Evolutionary conservation across 371 early-diverging fungal genomes (phyloP).

Genomic region (Rhizopus sp.): DNA sequence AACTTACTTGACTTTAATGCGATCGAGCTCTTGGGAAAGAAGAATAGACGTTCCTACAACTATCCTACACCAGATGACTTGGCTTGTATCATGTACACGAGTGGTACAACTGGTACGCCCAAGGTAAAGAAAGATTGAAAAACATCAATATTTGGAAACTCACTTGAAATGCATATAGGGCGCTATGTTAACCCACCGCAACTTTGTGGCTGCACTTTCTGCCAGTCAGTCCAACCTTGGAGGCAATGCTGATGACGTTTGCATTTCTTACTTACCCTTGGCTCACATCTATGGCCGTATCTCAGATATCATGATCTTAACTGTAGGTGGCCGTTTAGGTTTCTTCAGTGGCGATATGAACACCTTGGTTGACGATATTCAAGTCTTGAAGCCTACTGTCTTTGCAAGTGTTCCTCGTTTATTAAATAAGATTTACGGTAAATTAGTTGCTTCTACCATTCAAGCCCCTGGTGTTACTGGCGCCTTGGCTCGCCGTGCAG

Average conservation of each 20-base stretch:
- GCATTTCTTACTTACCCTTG: constrained; percentile 81
- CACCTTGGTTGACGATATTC: constrained; percentile 83
- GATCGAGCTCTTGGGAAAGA: constrained; percentile 61
- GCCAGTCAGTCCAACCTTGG: constrained; percentile 27
- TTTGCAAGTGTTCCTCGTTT: constrained; percentile 92
- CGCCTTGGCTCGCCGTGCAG: constrained; percentile 60
- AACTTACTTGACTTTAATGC: constrained; percentile 59
- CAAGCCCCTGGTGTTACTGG: constrained; percentile 69
- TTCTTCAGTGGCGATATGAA: constrained; percentile 85
- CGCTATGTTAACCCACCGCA: constrained; percentile 53
- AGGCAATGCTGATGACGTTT: constrained; percentile 34
- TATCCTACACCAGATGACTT: constrained; percentile 61
- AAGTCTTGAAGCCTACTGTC: constrained; percentile 78
- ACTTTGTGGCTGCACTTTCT: constrained; percentile 48
- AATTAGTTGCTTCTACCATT: constrained; percentile 70
- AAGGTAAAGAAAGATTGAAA: constrained; percentile 25
- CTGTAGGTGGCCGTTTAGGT: constrained; percentile 69
- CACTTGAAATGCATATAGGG: constrained; percentile 32
- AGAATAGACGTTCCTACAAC: constrained; percentile 42
- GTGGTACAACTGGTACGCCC: constrained; percentile 87
- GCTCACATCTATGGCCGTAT: constrained; percentile 94
- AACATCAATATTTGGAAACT: constrained; percentile 10
- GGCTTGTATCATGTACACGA: constrained; percentile 96
- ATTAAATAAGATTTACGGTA: constrained; percentile 89
- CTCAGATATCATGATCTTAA: constrained; percentile 26